These are phyloP conservation scores for Russula sp. DNA, from an alignment of 768 basidiomycete genomes.

Conservation along the genomic window DNA sequence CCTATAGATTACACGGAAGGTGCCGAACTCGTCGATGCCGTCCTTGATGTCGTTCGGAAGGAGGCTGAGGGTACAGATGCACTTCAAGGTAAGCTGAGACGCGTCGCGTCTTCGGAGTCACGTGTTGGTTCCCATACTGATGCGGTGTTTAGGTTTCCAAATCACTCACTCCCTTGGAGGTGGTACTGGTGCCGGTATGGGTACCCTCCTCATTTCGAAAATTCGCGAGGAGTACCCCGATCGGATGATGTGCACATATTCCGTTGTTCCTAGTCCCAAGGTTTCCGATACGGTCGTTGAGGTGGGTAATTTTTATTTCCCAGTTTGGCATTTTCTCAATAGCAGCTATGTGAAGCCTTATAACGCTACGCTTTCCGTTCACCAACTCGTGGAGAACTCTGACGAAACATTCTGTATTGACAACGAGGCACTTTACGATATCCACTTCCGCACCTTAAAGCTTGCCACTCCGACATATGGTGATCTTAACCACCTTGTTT, in stretches of 20 bases:
- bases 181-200: slow-evolving; percentile 99
- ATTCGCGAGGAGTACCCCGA: slow-evolving; percentile 99
- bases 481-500: slow-evolving; percentile 97
- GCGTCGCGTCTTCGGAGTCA: slow-evolving; percentile 30
- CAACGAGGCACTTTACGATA: slow-evolving; percentile 98
- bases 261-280: slow-evolving; percentile 95
- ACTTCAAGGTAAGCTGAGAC: slow-evolving; percentile 76
- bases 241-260: slow-evolving; percentile 99
- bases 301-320: slow-evolving; percentile 39
- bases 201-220: slow-evolving; percentile 97
- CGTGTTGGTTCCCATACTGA: slow-evolving; percentile 17
- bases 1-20: slow-evolving; percentile 85
- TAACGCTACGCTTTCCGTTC: slow-evolving; percentile 97
- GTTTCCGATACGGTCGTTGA: slow-evolving; percentile 99
- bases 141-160: slow-evolving; percentile 75
- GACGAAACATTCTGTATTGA: slow-evolving; percentile 99
- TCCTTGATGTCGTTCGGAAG: slow-evolving; percentile 97
- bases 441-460: slow-evolving; percentile 98
- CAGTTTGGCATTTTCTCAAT: not conserved
- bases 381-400: slow-evolving; percentile 99
- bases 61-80: slow-evolving; percentile 98
- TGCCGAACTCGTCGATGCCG: slow-evolving; percentile 97
- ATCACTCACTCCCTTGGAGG: slow-evolving; percentile 98
- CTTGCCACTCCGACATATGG: slow-evolving; percentile 94
- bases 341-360: slow-evolving; percentile 60